Conservation (phyloP, 805 yeast species). For the Lipomyces oligophaga region DNA sequence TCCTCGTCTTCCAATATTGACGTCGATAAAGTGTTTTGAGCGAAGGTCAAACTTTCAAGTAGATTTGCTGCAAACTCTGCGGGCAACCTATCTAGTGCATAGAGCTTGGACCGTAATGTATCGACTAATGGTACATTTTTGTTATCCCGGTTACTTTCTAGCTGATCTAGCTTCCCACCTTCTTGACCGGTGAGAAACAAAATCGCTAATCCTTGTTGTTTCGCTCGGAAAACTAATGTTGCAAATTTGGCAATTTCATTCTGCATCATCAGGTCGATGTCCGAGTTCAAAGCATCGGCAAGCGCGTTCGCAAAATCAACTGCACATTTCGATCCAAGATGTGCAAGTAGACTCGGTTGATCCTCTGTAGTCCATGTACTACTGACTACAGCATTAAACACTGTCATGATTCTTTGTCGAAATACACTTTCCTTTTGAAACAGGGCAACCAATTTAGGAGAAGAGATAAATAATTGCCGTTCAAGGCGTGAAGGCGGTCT, state of each 20-base stretch:
- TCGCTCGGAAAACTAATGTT: conserved; percentile 33
- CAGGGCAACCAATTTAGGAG: conserved; percentile 55
- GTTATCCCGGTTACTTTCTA: conserved; percentile 3
- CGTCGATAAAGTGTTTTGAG: conserved; percentile 74
- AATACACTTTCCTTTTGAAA: conserved; percentile 51
- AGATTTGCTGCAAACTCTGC: conserved; percentile 47
- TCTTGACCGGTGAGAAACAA: conserved; percentile 37
- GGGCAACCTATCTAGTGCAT: conserved; percentile 18
- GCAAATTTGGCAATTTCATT: conserved; percentile 32
- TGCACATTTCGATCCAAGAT: conserved; percentile 65
- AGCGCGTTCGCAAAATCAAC: conserved; percentile 57
- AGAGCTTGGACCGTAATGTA: conserved; percentile 32
- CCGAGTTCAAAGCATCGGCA: conserved; percentile 55
- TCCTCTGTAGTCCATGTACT: conserved; percentile 50
- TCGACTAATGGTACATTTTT: conserved; percentile 29
- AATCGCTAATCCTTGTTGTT: conserved; percentile 42
- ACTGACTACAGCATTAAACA: conserved; percentile 44
- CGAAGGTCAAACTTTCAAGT: conserved; percentile 67
- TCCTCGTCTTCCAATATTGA: conserved; percentile 45
- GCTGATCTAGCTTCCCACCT: conserved; percentile 12
- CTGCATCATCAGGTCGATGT: conserved; percentile 32
- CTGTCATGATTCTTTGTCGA: conserved; percentile 50
- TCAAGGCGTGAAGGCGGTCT: conserved; percentile 64
- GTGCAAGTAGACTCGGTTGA: conserved; percentile 72
- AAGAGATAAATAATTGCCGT: conserved; percentile 49